Conservation (phyloP, 2,329 filamentous ascomycete species). For the Eutypa lata region DNA sequence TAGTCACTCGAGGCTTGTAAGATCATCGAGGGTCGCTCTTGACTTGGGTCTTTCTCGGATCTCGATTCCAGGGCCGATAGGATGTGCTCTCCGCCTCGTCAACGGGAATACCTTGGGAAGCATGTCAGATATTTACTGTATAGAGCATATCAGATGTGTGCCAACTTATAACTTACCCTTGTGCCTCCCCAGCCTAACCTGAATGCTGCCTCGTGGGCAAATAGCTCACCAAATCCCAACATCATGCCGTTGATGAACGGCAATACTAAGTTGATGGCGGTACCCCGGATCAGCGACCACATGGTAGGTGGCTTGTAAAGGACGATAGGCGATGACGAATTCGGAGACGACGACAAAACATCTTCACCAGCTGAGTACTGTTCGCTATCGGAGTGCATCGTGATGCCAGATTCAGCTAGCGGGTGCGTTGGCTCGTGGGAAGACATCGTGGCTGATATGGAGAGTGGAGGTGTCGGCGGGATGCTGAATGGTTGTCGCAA, state of each 20-base stretch:
- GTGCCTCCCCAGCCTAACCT: constrained; percentile 90
- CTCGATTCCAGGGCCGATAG: constrained; percentile 81
- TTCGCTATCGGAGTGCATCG: constrained; percentile 79
- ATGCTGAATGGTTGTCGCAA: not conserved
- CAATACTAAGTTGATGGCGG: constrained; percentile 91
- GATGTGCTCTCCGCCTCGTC: constrained; percentile 58
- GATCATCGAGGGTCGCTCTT: constrained; percentile 59
- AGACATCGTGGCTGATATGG: constrained; percentile 42
- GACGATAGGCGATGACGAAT: constrained; percentile 66
- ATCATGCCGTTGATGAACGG: constrained; percentile 98
- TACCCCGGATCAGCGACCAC: constrained; percentile 81
- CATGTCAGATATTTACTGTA: not conserved
- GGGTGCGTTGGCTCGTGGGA: constrained; percentile 47
- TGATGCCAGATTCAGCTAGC: constrained; percentile 70
- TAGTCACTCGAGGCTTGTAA: constrained; percentile 64
- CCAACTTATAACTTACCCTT: constrained; percentile 62
- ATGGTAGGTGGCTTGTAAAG: constrained; percentile 87
- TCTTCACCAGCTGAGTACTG: constrained; percentile 70
- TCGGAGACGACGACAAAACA: constrained; percentile 57
- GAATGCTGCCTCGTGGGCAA: constrained; percentile 94
- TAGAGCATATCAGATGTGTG: not conserved
- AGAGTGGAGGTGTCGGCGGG: constrained; percentile 2
- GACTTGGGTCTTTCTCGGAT: constrained; percentile 64
- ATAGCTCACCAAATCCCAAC: constrained; percentile 94
- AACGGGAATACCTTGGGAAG: constrained; percentile 51